Conservation (phyloP, 345 rosid genomes). For the Isatis tinctoria region DNA sequence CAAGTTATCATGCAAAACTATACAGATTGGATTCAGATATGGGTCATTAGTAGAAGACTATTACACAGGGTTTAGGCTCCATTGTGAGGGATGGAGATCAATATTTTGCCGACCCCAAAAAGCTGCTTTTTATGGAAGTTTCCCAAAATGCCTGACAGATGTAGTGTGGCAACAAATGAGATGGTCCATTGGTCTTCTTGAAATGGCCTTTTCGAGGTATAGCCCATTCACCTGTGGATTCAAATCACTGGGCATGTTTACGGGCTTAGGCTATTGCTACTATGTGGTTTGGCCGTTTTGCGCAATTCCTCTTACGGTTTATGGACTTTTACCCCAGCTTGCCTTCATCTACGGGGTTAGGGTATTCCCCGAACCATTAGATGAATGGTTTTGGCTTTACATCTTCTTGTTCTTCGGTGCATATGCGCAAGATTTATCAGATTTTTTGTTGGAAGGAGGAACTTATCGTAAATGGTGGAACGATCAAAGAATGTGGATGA, state of each 20-base stretch:
- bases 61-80: conserved; percentile 49
- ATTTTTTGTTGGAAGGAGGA: conserved; percentile 41
- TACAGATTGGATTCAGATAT: conserved; percentile 60
- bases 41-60: conserved; percentile 74
- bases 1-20: neutral
- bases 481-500: conserved; percentile 56
- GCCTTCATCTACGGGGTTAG: conserved; percentile 43
- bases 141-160: conserved; percentile 47
- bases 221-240: conserved; percentile 48
- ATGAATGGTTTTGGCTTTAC: conserved; percentile 60
- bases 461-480: conserved; percentile 68
- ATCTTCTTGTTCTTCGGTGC: conserved; percentile 56
- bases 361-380: conserved; percentile 57
- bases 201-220: conserved; percentile 39
- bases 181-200: conserved; percentile 60
- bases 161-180: conserved; percentile 44
- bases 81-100: conserved; percentile 72
- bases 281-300: conserved; percentile 47
- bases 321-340: conserved; percentile 66
- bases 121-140: conserved; percentile 59
- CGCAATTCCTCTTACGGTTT: conserved; percentile 41
- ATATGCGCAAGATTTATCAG: conserved; percentile 45
- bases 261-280: conserved; percentile 42
- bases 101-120: conserved; percentile 52
- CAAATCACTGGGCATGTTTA: conserved; percentile 34